A percentile compares a stretch with the other conserved stretches of the same genome.
phyloP scores from a whole-genome alignment of 192 early-diverging fungal species.

The Linnemannia schmuckeri region DNA sequence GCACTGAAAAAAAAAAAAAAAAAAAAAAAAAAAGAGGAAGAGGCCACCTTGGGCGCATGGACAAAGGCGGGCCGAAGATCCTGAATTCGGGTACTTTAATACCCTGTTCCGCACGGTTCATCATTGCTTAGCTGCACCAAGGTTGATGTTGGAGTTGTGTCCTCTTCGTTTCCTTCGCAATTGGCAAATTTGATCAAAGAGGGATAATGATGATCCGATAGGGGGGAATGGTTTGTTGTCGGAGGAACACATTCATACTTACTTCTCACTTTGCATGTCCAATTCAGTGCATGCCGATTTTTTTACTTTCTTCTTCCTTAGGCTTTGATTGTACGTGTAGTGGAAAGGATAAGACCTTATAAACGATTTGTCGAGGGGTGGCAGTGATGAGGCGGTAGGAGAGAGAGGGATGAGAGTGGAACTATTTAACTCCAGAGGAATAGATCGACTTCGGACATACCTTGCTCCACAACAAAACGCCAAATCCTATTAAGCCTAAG shows the following conservation, averaged over 20 bases:
- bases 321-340: too few relatives aligned
- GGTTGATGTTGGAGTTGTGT: neutral
- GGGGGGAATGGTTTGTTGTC: neutral
- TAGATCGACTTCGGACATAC: neutral
- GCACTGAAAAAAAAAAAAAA: neutral
- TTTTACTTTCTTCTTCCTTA: too few relatives aligned
- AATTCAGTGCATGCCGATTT: too few relatives aligned
- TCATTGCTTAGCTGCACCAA: neutral
- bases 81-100: neutral
- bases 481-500: neutral
- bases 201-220: neutral
- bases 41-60: neutral
- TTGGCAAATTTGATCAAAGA: neutral
- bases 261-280: too few relatives aligned
- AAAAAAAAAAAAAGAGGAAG: too few relatives aligned
- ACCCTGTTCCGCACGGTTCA: neutral
- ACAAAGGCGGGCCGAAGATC: neutral
- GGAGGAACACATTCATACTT: too few relatives aligned
- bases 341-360: too few relatives aligned
- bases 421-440: neutral
- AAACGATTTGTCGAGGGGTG: neutral
- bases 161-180: neutral
- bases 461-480: neutral
- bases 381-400: neutral
- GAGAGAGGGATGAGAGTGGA: neutral